Evolutionary conservation across 306 rosid genomes (phyloP), one percentile per base, ranked within the genome.

Genomic region (Castanea crenata): DNA sequence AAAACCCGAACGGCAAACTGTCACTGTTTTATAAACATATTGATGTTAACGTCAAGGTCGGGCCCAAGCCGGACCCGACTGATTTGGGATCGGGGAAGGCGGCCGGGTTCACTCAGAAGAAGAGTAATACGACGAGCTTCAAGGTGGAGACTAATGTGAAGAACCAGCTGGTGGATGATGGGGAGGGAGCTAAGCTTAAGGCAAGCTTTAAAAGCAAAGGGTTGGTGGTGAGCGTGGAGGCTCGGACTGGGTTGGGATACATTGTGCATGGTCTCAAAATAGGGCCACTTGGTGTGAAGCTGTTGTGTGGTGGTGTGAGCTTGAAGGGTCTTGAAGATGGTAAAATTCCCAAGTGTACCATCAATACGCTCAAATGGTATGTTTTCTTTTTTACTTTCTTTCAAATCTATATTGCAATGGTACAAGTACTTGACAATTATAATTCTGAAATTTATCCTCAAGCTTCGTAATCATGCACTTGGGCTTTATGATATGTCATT

Each of bases 321-420:
- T 67, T 92, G 84, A 90, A 82, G 80, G 64, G 51, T 14, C 85
- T 94, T 19, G 67, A 87, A 12, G 73, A 32, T 13, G 95, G 95
- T 5, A 85, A 69, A 10, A 65, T 77, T 81, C 97, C 97, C 41
- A 76, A 16, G 65, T 94, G 99, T 83, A 41, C 84, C 71, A 27
- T 89, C 81, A 84, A 86, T 32, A 6, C 85, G 56, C 80, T 88
- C 83, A 79, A 74, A 83, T 92, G 97, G 98, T 94, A 85, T 69
- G 61, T 49, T 49, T 13, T 0, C 2, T 1, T 46, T 46, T 49
- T 49, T 12, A 49, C 16, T 49, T 49, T 49, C 54, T 49, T 49
- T 49, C 54, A 49, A 10, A 49, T 49, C 16, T 13, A 11, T 49
- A 49, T 49, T 14, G 14, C 54, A 49, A 49, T 12, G 14, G 46